phyloP scores from a whole-genome alignment of 1,139 yeast genomes.

The Suhomyces panamericanus region DNA sequence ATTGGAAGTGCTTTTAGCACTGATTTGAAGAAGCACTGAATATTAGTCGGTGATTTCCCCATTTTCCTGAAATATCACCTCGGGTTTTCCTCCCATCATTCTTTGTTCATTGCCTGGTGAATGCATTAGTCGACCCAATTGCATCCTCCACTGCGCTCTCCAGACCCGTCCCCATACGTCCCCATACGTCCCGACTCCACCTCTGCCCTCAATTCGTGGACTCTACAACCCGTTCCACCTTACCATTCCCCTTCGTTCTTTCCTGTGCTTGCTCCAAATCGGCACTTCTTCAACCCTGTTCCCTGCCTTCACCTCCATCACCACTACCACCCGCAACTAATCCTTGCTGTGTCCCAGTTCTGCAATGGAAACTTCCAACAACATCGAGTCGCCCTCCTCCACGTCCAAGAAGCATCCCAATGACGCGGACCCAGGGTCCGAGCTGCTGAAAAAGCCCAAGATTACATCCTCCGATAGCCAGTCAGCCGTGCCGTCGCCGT shows the following conservation, averaged over 20 bases:
- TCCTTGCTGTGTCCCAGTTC: background rate
- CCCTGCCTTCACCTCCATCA: background rate
- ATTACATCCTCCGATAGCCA: background rate
- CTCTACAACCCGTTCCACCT: background rate
- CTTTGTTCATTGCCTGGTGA: background rate
- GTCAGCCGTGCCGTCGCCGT: background rate
- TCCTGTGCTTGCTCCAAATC: background rate
- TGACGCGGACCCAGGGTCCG: background rate
- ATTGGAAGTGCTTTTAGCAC: slow-evolving; percentile 4
- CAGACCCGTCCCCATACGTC: background rate
- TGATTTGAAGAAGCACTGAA: background rate
- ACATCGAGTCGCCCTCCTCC: slow-evolving; percentile 1
- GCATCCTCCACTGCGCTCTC: background rate
- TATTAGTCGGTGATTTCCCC: slow-evolving; percentile 1
- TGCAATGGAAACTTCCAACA: background rate
- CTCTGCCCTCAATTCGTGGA: background rate
- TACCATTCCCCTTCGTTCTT: background rate
- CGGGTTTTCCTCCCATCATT: background rate
- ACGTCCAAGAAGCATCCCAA: slow-evolving; percentile 2
- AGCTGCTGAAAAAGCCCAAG: too few species aligned
- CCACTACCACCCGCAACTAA: too few species aligned
- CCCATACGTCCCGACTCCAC: background rate
- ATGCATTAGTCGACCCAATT: background rate
- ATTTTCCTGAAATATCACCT: background rate
- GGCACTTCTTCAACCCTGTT: background rate